Percentiles rank a stretch among this genome's conserved stretches.
phyloP scores from a whole-genome alignment of 495 filamentous ascomycete genomes.

The Haplographium delicatum region DNA sequence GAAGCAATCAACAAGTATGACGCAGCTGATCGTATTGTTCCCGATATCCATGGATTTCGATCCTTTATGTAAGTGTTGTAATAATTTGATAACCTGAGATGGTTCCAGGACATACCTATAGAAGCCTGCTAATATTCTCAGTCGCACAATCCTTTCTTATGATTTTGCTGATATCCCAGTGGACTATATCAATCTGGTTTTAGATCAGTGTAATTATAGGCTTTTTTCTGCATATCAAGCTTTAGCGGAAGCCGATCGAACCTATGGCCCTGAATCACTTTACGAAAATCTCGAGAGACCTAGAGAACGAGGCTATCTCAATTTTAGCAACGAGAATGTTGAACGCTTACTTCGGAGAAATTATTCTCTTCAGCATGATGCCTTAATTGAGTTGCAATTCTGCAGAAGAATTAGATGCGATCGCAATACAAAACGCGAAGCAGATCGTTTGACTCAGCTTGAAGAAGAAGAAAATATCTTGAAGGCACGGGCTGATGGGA shows the following conservation, averaged over 20 bases:
- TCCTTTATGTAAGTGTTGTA: conserved; percentile 13
- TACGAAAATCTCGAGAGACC: conserved; percentile 16
- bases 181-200: conserved; percentile 38
- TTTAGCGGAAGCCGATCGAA: conserved; percentile 36
- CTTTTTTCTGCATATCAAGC: conserved; percentile 39
- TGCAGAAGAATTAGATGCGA: conserved; percentile 18
- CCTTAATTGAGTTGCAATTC: conserved; percentile 17
- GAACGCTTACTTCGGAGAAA: background rate
- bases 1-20: conserved; percentile 32
- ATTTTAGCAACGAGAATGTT: background rate
- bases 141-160: conserved; percentile 35
- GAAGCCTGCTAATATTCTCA: conserved; percentile 17
- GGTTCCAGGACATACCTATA: background rate
- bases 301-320: conserved; percentile 23
- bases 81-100: background rate
- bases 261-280: conserved; percentile 11
- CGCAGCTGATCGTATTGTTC: conserved; percentile 19
- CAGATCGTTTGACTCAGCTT: conserved; percentile 7
- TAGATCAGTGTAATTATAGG: conserved; percentile 32
- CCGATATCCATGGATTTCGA: background rate
- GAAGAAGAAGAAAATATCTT: conserved; percentile 41
- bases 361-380: conserved; percentile 5
- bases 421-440: conserved; percentile 14
- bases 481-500: conserved; percentile 40
- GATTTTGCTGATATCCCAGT: conserved; percentile 44